Percentiles rank a stretch among this genome's conserved stretches.
Conservation (phyloP, 2,329 filamentous ascomycete species). For the Hymenoscyphus infarciens region DNA sequence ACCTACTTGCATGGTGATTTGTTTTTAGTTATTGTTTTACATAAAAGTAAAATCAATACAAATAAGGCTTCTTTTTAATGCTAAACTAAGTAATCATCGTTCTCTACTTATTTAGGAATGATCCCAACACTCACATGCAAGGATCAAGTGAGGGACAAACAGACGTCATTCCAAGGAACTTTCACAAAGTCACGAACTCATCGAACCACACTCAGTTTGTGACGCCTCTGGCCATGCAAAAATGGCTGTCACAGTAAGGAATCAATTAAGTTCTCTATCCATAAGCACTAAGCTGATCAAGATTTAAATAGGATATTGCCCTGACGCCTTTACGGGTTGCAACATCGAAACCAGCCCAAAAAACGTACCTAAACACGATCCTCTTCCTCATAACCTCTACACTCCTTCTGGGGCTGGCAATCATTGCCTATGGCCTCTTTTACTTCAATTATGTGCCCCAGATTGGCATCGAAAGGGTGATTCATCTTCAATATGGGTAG, state of each 20-base stretch:
- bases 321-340: slow-evolving; percentile 51
- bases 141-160: background rate
- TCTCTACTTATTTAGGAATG: background rate
- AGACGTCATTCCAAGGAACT: slow-evolving; percentile 1
- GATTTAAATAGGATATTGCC: slow-evolving; percentile 44
- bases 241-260: slow-evolving; percentile 7
- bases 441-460: slow-evolving; percentile 67
- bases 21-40: too few relatives aligned
- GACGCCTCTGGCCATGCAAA: background rate
- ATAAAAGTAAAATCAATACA: too few relatives aligned
- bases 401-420: slow-evolving; percentile 54
- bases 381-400: slow-evolving; percentile 43
- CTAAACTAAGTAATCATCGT: background rate
- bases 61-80: background rate
- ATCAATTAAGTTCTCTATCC: background rate
- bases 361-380: slow-evolving; percentile 57
- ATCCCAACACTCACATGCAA: background rate
- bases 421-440: slow-evolving; percentile 61
- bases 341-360: slow-evolving; percentile 58
- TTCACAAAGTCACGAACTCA: background rate
- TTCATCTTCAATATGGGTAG: slow-evolving; percentile 65
- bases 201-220: background rate
- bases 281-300: background rate
- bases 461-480: slow-evolving; percentile 56
- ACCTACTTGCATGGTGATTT: too few relatives aligned